Conservation (phyloP, 495 filamentous ascomycete genomes). For the Corynascus novoguineensis region DNA sequence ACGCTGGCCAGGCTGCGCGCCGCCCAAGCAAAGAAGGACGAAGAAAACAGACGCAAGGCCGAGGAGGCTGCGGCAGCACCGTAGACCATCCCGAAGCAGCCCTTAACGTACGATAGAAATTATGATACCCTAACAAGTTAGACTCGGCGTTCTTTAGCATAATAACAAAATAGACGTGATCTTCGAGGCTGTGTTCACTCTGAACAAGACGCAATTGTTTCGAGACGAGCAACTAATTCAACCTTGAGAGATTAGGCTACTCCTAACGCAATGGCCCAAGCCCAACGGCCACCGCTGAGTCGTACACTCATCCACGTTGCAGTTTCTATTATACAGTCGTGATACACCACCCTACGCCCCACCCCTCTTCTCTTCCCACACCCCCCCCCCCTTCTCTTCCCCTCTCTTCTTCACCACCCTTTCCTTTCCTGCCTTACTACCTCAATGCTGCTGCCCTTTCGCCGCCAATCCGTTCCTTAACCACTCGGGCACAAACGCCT, state of each 20-base stretch:
- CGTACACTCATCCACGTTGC: too few species aligned
- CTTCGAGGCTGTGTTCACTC: too few species aligned
- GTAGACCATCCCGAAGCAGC: neutral
- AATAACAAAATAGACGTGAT: too few species aligned
- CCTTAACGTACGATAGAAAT: neutral
- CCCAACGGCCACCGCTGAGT: too few species aligned
- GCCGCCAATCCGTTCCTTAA: slow-evolving; percentile 39
- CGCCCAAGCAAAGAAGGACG: slow-evolving; percentile 36
- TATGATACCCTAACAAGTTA: slow-evolving; percentile 1
- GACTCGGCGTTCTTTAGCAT: neutral
- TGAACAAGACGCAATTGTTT: too few species aligned
- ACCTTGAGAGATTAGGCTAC: too few species aligned
- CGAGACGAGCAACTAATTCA: too few species aligned
- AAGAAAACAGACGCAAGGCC: slow-evolving; percentile 20
- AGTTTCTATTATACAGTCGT: too few species aligned
- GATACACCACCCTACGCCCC: too few species aligned
- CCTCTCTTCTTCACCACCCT: neutral
- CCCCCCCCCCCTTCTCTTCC: too few species aligned
- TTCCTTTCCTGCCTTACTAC: neutral
- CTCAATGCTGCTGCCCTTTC: slow-evolving; percentile 1
- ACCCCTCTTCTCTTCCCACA: too few species aligned
- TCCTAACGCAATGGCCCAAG: too few species aligned
- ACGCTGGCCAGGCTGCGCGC: slow-evolving; percentile 39
- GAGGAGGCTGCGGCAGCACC: neutral
- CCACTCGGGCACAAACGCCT: slow-evolving; percentile 88